Evolutionary conservation across 1,284 basidiomycete species (phyloP).

Genomic region (Wolfiporia cocos): DNA sequence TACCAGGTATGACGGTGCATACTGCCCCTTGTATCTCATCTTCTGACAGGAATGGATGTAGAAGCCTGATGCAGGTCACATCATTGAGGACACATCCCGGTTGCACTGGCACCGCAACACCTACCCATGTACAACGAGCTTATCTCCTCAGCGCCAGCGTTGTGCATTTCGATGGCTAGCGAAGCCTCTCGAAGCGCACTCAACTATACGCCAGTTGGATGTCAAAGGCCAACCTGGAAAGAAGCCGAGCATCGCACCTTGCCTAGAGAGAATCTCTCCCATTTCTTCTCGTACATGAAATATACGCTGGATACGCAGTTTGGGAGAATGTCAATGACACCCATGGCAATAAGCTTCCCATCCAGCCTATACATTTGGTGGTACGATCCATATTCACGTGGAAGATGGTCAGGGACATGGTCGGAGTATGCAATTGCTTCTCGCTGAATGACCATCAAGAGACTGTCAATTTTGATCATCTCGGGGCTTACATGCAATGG

Average conservation of each 20-base stretch:
- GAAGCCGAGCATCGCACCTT: constrained; percentile 47
- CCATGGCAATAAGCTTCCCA: constrained; percentile 79
- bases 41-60: constrained; percentile 92
- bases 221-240: background rate
- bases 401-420: constrained; percentile 48
- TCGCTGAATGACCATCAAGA: constrained; percentile 19
- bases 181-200: constrained; percentile 79
- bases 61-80: constrained; percentile 75
- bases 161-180: constrained; percentile 66
- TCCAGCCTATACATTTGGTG: constrained; percentile 85
- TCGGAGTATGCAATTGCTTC: constrained; percentile 55
- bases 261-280: constrained; percentile 75
- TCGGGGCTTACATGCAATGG: constrained; percentile 56
- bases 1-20: constrained; percentile 79
- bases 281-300: constrained; percentile 86
- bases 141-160: constrained; percentile 61
- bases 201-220: constrained; percentile 38
- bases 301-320: constrained; percentile 92
- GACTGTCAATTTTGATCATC: background rate
- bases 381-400: constrained; percentile 75
- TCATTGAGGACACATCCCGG: background rate
- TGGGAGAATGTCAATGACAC: constrained; percentile 90
- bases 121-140: constrained; percentile 80
- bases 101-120: constrained; percentile 14
- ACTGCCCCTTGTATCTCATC: constrained; percentile 97